Base-by-base conservation (phyloP, 2,329 filamentous ascomycete genomes). In the Fusarium irregulare region DNA sequence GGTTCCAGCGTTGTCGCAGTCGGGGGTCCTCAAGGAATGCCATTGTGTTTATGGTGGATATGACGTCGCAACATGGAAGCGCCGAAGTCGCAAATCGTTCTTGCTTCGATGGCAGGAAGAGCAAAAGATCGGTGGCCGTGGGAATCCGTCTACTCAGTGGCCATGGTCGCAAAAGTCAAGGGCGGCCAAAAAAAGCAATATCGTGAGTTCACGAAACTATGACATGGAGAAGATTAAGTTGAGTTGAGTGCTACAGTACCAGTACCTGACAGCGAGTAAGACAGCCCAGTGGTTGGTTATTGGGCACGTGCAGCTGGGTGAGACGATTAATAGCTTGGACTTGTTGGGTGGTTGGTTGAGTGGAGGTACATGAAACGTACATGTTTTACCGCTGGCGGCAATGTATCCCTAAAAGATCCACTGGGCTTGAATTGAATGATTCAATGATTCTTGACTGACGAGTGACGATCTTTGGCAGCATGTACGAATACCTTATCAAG, bases 1-100 rank as follows among this genome's bases (percentile, higher is more conserved):
- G 93, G 79, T 98, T 97, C 88, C 97, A 93, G 75, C 93, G 93
- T 80, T 97, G 94, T 72, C 94, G 93, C 80, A 97, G 89, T 76
- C 94, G 92, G 66, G 94, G 94, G 81, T 98, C 94, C 77, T 91
- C 88, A 71, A 91, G 83, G 72, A 91, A 89, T 56, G 86, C 83
- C 87, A 89, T 89, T 66, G 56, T 78, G 78, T 62, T 50, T 67
- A 68, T 73, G 54, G 66, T 70, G 56, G 56, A 70, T 70, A 76
- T 76, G 74, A 75, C 73, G 74, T 76, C 72, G 74, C 60, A 60
- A 65, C 69, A 74, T 76, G 54, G 56, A 70, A 60, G 58, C 56
- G 53, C 21, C 49, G 18, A 56, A 46, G 34, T 56, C 54, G 60
- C 53, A 57, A 55, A 54, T 30, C 34, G 18, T 50, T 32, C 20